These are phyloP conservation scores for Talaromyces sp. DNA, from an alignment of 2,329 filamentous ascomycete species.

Conservation along the genomic window DNA sequence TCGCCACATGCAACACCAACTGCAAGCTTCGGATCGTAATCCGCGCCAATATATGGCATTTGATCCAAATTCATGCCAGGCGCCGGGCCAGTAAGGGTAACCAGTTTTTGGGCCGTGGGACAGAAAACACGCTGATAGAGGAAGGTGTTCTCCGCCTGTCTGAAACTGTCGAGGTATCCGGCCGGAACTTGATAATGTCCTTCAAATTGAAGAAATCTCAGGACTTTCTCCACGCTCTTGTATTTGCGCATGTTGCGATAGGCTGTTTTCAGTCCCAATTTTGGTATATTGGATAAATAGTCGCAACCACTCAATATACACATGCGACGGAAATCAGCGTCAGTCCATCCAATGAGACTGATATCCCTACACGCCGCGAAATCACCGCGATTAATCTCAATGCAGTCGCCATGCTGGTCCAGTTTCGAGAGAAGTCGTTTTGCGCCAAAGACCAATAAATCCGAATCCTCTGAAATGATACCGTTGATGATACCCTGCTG, in stretches of 20 bases:
- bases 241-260: constrained; percentile 86
- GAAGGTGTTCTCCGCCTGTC: constrained; percentile 86
- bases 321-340: constrained; percentile 88
- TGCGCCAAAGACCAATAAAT: constrained; percentile 90
- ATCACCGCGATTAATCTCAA: constrained; percentile 84
- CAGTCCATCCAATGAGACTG: constrained; percentile 86
- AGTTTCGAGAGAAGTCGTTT: constrained; percentile 88
- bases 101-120: constrained; percentile 64
- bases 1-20: constrained; percentile 74
- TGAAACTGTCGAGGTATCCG: constrained; percentile 76
- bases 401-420: constrained; percentile 86
- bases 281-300: constrained; percentile 80
- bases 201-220: constrained; percentile 83
- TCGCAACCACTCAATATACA: constrained; percentile 95
- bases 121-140: constrained; percentile 94
- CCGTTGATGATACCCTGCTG: constrained; percentile 76
- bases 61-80: constrained; percentile 61
- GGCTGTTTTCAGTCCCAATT: constrained; percentile 88
- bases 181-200: constrained; percentile 76
- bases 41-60: constrained; percentile 76
- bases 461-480: constrained; percentile 94
- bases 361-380: constrained; percentile 87
- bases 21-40: constrained; percentile 66
- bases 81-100: constrained; percentile 68
- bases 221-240: constrained; percentile 76